Evolutionary conservation across 345 rosid species (phyloP), one percentile per base, ranked within the genome.

Genomic region (Brassica juncea): DNA sequence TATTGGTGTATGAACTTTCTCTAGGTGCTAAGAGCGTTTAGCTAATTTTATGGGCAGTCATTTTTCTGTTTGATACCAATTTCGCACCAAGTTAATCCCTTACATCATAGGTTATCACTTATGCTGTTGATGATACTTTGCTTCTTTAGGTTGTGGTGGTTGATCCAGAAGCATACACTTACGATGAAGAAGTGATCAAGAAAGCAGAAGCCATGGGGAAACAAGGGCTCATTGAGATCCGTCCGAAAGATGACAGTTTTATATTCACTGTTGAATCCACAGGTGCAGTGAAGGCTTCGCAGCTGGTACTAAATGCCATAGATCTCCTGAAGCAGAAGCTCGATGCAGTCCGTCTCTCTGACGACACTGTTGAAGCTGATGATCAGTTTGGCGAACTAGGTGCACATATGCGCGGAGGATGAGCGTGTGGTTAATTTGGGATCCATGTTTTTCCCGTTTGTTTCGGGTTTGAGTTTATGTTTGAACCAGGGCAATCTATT

Each of bases 321-420:
- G 99, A 93, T 69, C 59, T 93, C 67, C 80, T 96, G 76, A 91
- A 90, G 82, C 91, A 85, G 73, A 96, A 96, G 87, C 92, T 96
- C 74, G 98, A 93, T 79, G 93, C 97, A 55, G 97, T 95, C 68
- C 91, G 97, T 69, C 88, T 93, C 44, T 91, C 99, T 0, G 97
- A 89, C 9, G 98, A 93, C 80, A 90, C 98, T 2, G 97, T 93
- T 1, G 97, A 93, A 82, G 99, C 97, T 0, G 98, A 93, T 84
- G 99, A 96, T 82, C 99, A 93, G 77, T 96, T 93, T 84, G 99
- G 97, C 28, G 99, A 96, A 83, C 97, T 93, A 6, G 97, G 99
- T 66, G 99, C 97, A 4, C 99, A 95, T 73, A 87, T 93, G 99
- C 97, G 92, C 2, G 99, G 91, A 73, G 99, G 98, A 57, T 93